phyloP scores from a whole-genome alignment of 2,329 filamentous ascomycete species.

The Keithomyces neogunnii region DNA sequence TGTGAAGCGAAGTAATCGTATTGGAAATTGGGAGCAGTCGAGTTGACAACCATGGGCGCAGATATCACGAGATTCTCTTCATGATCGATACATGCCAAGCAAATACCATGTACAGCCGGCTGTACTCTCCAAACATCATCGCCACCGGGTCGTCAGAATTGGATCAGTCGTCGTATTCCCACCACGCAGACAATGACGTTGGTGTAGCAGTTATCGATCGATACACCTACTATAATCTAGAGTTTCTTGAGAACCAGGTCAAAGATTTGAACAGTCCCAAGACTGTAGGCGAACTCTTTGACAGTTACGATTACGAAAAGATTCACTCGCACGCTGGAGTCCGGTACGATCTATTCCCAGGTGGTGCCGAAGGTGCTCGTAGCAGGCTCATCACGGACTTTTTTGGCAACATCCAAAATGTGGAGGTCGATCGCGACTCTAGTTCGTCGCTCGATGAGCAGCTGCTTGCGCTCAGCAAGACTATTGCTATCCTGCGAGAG shows the following conservation, averaged over 20 bases:
- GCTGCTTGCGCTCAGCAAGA: slow-evolving; percentile 64
- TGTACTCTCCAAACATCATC: slow-evolving; percentile 97
- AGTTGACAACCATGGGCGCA: slow-evolving; percentile 18
- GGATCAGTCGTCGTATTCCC: slow-evolving; percentile 92
- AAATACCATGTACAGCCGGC: slow-evolving; percentile 97
- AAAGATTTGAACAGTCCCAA: slow-evolving; percentile 79
- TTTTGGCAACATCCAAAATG: slow-evolving; percentile 96
- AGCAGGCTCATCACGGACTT: slow-evolving; percentile 88
- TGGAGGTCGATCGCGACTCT: slow-evolving; percentile 68
- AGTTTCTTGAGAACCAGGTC: slow-evolving; percentile 89
- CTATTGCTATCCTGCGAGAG: slow-evolving; percentile 46
- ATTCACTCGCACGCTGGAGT: slow-evolving; percentile 91
- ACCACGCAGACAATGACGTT: slow-evolving; percentile 96
- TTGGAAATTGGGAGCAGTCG: no score
- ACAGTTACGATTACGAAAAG: slow-evolving; percentile 90
- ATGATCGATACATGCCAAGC: slow-evolving; percentile 99
- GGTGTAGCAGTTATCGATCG: slow-evolving; percentile 97
- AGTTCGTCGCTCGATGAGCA: slow-evolving; percentile 60
- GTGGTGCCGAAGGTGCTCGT: slow-evolving; percentile 68
- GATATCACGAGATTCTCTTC: slow-evolving; percentile 95
- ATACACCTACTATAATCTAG: slow-evolving; percentile 97
- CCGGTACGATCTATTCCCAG: slow-evolving; percentile 89
- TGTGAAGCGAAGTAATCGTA: slow-evolving; percentile 4
- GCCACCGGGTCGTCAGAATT: slow-evolving; percentile 94
- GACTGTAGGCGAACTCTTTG: slow-evolving; percentile 88